Base-by-base conservation (phyloP, 2,329 filamentous ascomycete species). In the Epichloe sibirici region DNA sequence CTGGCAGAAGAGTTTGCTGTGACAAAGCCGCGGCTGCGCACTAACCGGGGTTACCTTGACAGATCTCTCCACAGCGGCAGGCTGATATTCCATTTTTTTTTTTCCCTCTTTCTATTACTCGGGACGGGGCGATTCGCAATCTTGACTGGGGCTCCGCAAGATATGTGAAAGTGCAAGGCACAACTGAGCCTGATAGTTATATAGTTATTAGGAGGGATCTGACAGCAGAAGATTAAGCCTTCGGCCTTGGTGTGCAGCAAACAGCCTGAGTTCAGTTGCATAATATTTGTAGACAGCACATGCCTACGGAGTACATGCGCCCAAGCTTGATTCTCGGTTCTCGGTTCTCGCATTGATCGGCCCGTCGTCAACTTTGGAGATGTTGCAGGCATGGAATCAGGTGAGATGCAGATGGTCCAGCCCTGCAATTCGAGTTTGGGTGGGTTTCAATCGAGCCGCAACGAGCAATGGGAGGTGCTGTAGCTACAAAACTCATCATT, bases 51-150 rank as follows among this genome's bases (percentile, higher is more conserved):
- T 45, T 15, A 9, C 42, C 13, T 11, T 45, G 40, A 39, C 37
- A 28, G n/a, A 39, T 17, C 42, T 45, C 47, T 39, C 48, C 48
- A 51, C 48, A 45, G 39, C 31, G 48, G 40, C 5, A 44, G 48
- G 28, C 44, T 34, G 23, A 49, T 35, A 38, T 31, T 50, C 42
- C 40, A 23, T 37, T 25, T 31, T 28, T 42, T 49, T 39, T 17
- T 17, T n/a, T n/a, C n/a, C 12, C 9, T 23, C 17, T 12, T 28
- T 34, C 21, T 12, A n/a, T n/a, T n/a, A 13, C 15, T 45, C 48
- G 31, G n/a, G 35, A 38, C 48, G 31, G 28, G 40, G 48, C 48
- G 40, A 45, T 25, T 45, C 48, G 43, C 25, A 49, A 23, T 28
- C 37, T 51, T 17, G 31, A 37, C 40, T 25, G 17, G 48, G 23